phyloP scores from a whole-genome alignment of 192 early-diverging fungal genomes.

The Backusella tarrabulga region DNA sequence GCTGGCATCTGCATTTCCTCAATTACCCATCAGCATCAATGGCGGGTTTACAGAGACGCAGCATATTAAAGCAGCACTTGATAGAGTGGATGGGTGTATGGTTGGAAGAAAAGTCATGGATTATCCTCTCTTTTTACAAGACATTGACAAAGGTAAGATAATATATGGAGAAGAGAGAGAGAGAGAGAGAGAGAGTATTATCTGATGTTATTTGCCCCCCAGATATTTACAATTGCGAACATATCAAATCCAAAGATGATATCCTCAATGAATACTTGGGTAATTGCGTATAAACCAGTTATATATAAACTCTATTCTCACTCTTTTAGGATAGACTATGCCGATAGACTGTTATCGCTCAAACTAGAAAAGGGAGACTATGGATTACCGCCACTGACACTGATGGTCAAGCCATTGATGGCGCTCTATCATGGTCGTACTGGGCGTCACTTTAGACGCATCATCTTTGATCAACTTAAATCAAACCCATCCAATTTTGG shows the following conservation, averaged over 20 bases:
- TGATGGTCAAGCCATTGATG: slow-evolving; percentile 41
- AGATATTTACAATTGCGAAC: not conserved
- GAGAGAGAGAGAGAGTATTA: too few species aligned
- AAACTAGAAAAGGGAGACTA: slow-evolving; percentile 16
- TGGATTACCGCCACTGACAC: slow-evolving; percentile 33
- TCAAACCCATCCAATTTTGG: not conserved
- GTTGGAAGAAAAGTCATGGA: slow-evolving; percentile 70
- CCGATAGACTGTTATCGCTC: slow-evolving; percentile 1
- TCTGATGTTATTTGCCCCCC: not conserved
- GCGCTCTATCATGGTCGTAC: slow-evolving; percentile 40
- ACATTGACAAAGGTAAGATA: slow-evolving; percentile 49
- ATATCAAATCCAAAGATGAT: slow-evolving; percentile 28
- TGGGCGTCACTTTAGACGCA: slow-evolving; percentile 35
- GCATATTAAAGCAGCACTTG: slow-evolving; percentile 45
- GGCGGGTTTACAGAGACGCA: slow-evolving; percentile 62
- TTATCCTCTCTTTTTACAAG: slow-evolving; percentile 63
- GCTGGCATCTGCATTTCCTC: slow-evolving; percentile 52
- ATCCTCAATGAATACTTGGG: slow-evolving; percentile 42
- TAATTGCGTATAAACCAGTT: not conserved
- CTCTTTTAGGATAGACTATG: not conserved
- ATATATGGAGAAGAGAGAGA: too few species aligned
- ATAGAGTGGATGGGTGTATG: slow-evolving; percentile 64
- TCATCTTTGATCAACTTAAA: slow-evolving; percentile 22
- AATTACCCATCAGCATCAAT: slow-evolving; percentile 59
- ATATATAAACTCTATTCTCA: too few species aligned